phyloP scores from a whole-genome alignment of 768 basidiomycete species.

The Leccinellum albellum region DNA sequence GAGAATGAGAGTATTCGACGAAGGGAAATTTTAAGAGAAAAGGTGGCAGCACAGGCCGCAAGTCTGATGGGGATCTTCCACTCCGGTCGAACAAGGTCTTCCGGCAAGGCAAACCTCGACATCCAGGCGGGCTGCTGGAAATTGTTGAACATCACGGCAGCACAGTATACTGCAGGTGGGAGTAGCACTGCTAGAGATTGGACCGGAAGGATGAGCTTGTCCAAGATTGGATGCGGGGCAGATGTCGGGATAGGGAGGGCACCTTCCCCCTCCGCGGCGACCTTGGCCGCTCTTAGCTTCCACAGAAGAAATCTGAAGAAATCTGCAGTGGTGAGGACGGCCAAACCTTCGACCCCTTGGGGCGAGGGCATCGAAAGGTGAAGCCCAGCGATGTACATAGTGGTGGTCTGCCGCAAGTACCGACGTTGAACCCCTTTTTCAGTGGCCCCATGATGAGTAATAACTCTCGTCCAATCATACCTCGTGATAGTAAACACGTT shows the following conservation, averaged over 20 bases:
- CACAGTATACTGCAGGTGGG: slow-evolving; percentile 29
- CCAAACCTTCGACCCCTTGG: slow-evolving; percentile 24
- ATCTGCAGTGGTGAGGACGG: slow-evolving; percentile 23
- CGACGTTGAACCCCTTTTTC: slow-evolving; percentile 13
- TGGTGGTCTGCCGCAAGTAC: slow-evolving; percentile 15
- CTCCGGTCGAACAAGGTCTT: slow-evolving; percentile 19
- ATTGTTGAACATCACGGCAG: slow-evolving; percentile 24
- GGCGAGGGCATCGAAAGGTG: slow-evolving; percentile 4
- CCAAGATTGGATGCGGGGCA: slow-evolving; percentile 16
- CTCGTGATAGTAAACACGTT: neutral
- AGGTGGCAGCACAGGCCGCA: slow-evolving; percentile 25
- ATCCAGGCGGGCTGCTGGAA: slow-evolving; percentile 38
- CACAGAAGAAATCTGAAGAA: slow-evolving; percentile 20
- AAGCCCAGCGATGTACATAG: slow-evolving; percentile 30
- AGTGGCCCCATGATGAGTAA: slow-evolving; percentile 13
- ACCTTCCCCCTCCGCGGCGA: slow-evolving; percentile 8
- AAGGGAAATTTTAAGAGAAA: slow-evolving; percentile 16
- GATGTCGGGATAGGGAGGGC: slow-evolving; percentile 17
- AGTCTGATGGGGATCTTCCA: slow-evolving; percentile 24
- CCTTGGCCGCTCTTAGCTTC: neutral
- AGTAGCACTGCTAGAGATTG: slow-evolving; percentile 22
- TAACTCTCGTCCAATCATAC: neutral
- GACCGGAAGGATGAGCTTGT: slow-evolving; percentile 27
- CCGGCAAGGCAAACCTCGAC: slow-evolving; percentile 23
- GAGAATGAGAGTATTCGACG: slow-evolving; percentile 15